A percentile compares a stretch with the other conserved stretches of the same genome.
Conservation (phyloP, 2,329 filamentous ascomycete genomes). For the Mariannaea elegans region DNA sequence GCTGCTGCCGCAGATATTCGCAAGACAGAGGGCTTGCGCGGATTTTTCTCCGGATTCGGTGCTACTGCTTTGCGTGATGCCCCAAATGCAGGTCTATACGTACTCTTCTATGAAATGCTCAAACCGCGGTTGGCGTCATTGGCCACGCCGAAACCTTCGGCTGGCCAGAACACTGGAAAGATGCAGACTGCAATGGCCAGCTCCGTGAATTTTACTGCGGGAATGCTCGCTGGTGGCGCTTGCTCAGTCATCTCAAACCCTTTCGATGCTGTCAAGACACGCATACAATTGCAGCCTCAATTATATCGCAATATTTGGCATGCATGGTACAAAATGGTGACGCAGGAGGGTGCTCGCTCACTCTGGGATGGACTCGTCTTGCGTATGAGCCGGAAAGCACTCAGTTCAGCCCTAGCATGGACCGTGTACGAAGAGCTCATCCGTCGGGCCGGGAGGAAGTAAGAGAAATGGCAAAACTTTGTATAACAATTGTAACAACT, state of each 20-base stretch:
- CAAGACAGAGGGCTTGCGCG: slow-evolving; percentile 75
- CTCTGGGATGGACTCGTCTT: slow-evolving; percentile 88
- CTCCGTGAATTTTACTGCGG: slow-evolving; percentile 87
- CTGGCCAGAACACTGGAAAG: slow-evolving; percentile 25
- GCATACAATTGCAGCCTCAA: slow-evolving; percentile 87
- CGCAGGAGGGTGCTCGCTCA: slow-evolving; percentile 80
- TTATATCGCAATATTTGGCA: slow-evolving; percentile 85
- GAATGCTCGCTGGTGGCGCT: slow-evolving; percentile 79
- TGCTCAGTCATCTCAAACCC: slow-evolving; percentile 94
- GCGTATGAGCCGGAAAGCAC: slow-evolving; percentile 88
- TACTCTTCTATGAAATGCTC: slow-evolving; percentile 89
- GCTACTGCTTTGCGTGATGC: slow-evolving; percentile 93
- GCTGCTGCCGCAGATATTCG: slow-evolving; percentile 80
- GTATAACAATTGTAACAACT: slow-evolving; percentile 40
- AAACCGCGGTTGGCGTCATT: slow-evolving; percentile 67
- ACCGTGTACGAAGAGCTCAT: slow-evolving; percentile 96
- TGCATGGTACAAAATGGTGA: slow-evolving; percentile 79
- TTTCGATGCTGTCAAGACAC: slow-evolving; percentile 95
- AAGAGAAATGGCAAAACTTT: slow-evolving; percentile 12
- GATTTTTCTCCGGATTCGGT: slow-evolving; percentile 93
- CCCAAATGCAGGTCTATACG: slow-evolving; percentile 95
- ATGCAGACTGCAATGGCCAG: slow-evolving; percentile 51
- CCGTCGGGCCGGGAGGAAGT: slow-evolving; percentile 56
- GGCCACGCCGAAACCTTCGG: slow-evolving; percentile 22
- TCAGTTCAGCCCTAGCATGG: slow-evolving; percentile 96